These are phyloP conservation scores for Ophiognomonia clavigignenti-juglandacearum DNA, from an alignment of 2,329 filamentous ascomycete genomes.

Conservation along the genomic window DNA sequence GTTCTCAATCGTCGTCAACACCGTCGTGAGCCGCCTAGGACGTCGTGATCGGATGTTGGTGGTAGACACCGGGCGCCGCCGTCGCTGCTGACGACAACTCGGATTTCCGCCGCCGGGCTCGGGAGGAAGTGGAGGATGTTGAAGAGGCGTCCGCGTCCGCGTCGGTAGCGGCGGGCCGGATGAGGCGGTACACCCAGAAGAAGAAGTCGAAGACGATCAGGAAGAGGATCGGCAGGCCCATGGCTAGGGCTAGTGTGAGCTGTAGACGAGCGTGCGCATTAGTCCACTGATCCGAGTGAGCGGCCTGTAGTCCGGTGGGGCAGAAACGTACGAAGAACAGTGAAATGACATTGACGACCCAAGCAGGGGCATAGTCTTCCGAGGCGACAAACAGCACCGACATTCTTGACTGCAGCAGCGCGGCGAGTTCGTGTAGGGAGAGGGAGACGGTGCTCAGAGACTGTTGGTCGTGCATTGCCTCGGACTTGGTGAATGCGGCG, in stretches of 20 bases:
- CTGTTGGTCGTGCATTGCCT: conserved; percentile 5
- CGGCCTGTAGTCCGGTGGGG: background rate
- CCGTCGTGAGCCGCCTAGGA: conserved; percentile 7
- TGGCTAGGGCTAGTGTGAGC: conserved; percentile 40
- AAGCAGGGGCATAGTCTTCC: no score
- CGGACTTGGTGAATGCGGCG: background rate
- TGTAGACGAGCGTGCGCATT: no score
- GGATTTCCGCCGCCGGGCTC: conserved; percentile 13
- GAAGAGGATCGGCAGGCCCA: conserved; percentile 41
- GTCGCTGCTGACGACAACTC: conserved; percentile 6
- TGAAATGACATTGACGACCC: conserved; percentile 21
- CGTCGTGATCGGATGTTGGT: conserved; percentile 7
- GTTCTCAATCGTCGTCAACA: background rate
- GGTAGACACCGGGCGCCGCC: no score
- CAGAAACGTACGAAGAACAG: conserved; percentile 23
- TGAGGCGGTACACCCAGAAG: conserved; percentile 48
- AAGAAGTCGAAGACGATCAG: conserved; percentile 46
- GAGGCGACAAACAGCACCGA: conserved; percentile 16
- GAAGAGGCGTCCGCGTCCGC: no score
- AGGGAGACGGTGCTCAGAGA: conserved; percentile 10
- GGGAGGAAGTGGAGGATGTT: conserved; percentile 8
- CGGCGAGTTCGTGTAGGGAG: conserved; percentile 11
- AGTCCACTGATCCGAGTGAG: no score
- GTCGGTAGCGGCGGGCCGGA: conserved; percentile 18
- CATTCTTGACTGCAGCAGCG: conserved; percentile 17